Percentiles rank a stretch among this genome's conserved stretches.
phyloP scores from a whole-genome alignment of 768 basidiomycete genomes.

The Kwoniella europaea region DNA sequence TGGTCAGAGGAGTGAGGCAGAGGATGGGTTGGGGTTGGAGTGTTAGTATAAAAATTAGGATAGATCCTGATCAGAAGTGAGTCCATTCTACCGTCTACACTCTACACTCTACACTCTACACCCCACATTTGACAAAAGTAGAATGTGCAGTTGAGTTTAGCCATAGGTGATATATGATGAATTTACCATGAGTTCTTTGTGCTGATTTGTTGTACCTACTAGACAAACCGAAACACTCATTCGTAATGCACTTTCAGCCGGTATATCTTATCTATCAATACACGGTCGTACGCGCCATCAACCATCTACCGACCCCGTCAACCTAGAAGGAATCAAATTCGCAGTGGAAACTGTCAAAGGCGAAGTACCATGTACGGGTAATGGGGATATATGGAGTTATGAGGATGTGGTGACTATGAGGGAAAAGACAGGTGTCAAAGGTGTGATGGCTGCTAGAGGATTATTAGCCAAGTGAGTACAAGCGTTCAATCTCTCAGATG shows the following conservation, averaged over 20 bases:
- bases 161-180: too few relatives aligned
- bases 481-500: not conserved
- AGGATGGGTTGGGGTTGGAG: conserved; percentile 60
- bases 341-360: conserved; percentile 60
- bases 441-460: conserved; percentile 63
- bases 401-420: conserved; percentile 59
- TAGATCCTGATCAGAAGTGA: conserved; percentile 60
- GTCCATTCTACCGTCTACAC: conserved; percentile 15
- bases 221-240: conserved; percentile 61
- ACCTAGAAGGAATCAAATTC: conserved; percentile 59
- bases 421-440: conserved; percentile 58
- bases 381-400: conserved; percentile 62
- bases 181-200: too few relatives aligned
- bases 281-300: conserved; percentile 63
- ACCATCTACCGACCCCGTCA: conserved; percentile 60
- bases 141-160: too few relatives aligned
- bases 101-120: too few relatives aligned
- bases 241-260: conserved; percentile 59
- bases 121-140: too few relatives aligned
- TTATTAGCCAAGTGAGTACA: conserved; percentile 61
- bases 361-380: conserved; percentile 61
- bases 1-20: conserved; percentile 60
- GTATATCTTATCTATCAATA: conserved; percentile 60
- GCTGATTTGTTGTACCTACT: not conserved
- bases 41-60: conserved; percentile 63